Conservation (phyloP, 208 protist species). For the Leishmania braziliensis region DNA sequence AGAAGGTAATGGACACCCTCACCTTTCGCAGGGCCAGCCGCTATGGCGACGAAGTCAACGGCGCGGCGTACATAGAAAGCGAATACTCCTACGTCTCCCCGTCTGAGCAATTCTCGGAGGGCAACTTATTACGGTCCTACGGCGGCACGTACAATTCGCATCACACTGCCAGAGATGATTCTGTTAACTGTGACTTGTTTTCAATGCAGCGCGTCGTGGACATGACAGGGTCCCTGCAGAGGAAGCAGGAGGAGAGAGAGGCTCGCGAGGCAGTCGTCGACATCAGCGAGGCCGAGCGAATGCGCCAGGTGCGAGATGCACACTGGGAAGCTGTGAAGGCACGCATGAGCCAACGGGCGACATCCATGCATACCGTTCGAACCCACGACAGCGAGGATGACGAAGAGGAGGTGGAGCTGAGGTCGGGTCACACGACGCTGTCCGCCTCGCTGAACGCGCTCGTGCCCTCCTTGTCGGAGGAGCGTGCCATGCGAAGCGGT, state of each 20-base stretch:
- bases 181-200: slow-evolving; percentile 6
- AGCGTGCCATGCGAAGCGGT: slow-evolving; percentile 20
- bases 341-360: slow-evolving; percentile 30
- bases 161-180: neutral
- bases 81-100: slow-evolving; percentile 13
- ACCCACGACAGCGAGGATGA: slow-evolving; percentile 23
- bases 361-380: slow-evolving; percentile 16
- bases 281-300: slow-evolving; percentile 12
- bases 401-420: slow-evolving; percentile 16
- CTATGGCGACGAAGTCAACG: slow-evolving; percentile 26
- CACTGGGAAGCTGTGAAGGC: slow-evolving; percentile 41
- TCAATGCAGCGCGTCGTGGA: slow-evolving; percentile 22
- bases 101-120: neutral
- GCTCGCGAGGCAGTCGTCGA: neutral
- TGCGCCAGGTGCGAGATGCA: slow-evolving; percentile 27
- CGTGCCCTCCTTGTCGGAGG: slow-evolving; percentile 24
- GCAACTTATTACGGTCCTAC: neutral
- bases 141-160: neutral
- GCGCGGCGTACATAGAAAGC: slow-evolving; percentile 13
- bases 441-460: slow-evolving; percentile 10
- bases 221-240: slow-evolving; percentile 24
- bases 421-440: neutral
- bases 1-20: slow-evolving; percentile 2
- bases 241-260: slow-evolving; percentile 22
- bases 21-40: slow-evolving; percentile 8